Evolutionary conservation across 2,329 filamentous ascomycete species (phyloP), one percentile per base, ranked within the genome.

Genomic region (Venturia pyrina): DNA sequence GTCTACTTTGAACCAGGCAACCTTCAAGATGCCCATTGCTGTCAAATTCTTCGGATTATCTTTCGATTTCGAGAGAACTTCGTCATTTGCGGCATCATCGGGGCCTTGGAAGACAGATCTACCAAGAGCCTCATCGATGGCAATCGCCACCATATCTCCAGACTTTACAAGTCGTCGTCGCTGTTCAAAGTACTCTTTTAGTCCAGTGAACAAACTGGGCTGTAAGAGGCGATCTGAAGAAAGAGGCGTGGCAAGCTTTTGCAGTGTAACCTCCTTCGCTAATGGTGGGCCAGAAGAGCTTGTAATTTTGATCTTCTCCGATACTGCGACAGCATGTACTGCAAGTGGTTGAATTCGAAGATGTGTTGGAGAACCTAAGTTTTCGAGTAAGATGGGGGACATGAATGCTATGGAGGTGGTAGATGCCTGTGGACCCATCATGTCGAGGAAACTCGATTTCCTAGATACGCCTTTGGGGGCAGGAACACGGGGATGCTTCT

Each of bases 1-100:
- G 48, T 89, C 89, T 50, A 99, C 89, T 69, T 88, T 90, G 80
- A 97, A 98, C 95, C 95, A 99, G 8, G 91, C 93, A 24, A 96
- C 89, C 13, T 72, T 73, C 60, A 75, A 65, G 74, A 65, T 46
- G 70, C 43, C 67, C 69, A 21, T 69, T 73, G 67, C 19, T 71
- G 43, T n/a, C 43, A 57, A 74, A 70, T 70, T 81, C 71, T 68
- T 78, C 76, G 66, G 72, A 69, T 50, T 72, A 19, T 34, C 28
- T 44, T 67, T 67, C 19, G 53, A 15, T 48, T 65, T 83, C 40
- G 84, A 82, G 68, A 86, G 76, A 1, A 82, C 80, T 71, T 84
- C 65, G 68, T 96, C 92, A 66, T 96, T 91, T 41, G 93, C 87
- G 60, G 87, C 85, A 3, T 83, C 81, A 3, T 83, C 81, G 17